Evolutionary conservation across 768 basidiomycete species (phyloP), one percentile per base, ranked within the genome.

Genomic region (Collybia nuda): DNA sequence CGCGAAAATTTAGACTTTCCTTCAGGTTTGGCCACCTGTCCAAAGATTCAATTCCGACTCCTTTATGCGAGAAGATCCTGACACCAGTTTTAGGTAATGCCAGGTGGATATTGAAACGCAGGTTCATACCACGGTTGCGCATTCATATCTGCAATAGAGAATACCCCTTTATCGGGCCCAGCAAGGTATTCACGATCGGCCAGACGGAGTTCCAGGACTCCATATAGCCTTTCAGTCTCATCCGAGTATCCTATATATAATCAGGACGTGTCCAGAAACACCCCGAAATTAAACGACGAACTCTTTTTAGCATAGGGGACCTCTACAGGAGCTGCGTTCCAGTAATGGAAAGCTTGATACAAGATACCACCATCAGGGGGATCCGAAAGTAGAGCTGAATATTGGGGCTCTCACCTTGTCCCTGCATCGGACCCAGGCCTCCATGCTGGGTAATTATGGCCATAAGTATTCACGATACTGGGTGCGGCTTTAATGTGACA

Each of bases 141-240:
- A 54, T 72, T 72, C 26, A 75, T 66, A 47, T 75, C 73, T 1
- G 74, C 77, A 23, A 78, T 71, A 28, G 58, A 70, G 56, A 68
- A 75, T 1, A 55, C 58, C 26, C 68, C 72, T 24, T 53, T 51
- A 6, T 50, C 58, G 11, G 49, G 36, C 7, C 72, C 76, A 7
- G 71, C 79, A 26, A 83, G 67, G 44, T 68, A 80, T 6, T 79
- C 78, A 28, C 71, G 63, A 24, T 67, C 60, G n/a, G 60, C 23
- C 5, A 83, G 64, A 11, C 74, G 71, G 24, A 70, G 63, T 57
- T 81, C 77, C 39, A 82, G 59, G 8, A 82, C 79, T 6, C 66
- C 61, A 56, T 78, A 74, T 11, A 83, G 62, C 2, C 79, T 69
- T 47, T 67, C 68, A 14, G 78, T 73, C 67, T 81, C 81, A 15